Percentiles rank a stretch among this genome's conserved stretches.
phyloP scores from a whole-genome alignment of 2,329 filamentous ascomycete species.

The Cordyceps farinosa region DNA sequence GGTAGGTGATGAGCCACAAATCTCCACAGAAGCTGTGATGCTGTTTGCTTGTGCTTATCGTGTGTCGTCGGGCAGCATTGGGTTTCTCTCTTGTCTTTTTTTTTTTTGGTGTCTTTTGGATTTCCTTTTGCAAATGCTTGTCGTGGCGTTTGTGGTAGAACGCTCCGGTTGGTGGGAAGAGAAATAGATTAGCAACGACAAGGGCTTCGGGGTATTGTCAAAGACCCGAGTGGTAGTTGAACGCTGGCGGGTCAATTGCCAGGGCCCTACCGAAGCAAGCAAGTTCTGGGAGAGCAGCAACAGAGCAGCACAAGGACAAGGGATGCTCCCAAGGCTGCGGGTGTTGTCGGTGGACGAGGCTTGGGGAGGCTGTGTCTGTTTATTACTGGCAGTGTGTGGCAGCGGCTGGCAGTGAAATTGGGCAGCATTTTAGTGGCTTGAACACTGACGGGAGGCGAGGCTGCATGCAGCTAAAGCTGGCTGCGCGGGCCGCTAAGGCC shows the following conservation, averaged over 20 bases:
- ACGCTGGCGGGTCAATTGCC: not conserved
- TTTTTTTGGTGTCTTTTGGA: not conserved
- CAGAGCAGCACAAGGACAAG: not conserved
- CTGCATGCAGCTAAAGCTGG: conserved; percentile 5
- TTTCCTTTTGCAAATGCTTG: not conserved
- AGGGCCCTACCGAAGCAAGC: not conserved
- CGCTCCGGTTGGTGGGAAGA: not conserved
- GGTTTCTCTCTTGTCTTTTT: not conserved
- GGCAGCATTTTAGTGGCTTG: conserved; percentile 1
- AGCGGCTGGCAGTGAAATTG: not conserved
- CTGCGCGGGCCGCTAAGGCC: not conserved
- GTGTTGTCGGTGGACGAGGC: not conserved
- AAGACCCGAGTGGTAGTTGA: not conserved
- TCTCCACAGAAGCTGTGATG: not conserved
- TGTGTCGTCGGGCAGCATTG: not conserved
- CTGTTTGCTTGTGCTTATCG: not conserved
- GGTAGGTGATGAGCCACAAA: not conserved
- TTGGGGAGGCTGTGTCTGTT: conserved; percentile 2
- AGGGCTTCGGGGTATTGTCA: not conserved
- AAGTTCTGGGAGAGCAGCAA: not conserved
- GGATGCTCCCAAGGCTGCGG: not conserved
- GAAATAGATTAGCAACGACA: not conserved
- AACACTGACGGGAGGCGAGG: not conserved
- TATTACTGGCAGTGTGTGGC: not conserved
- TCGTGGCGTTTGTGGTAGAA: not conserved